These are phyloP conservation scores for Anthoceros angustus DNA, from an alignment of 225 moss, liverwort and hornwort species.

Conservation along the genomic window DNA sequence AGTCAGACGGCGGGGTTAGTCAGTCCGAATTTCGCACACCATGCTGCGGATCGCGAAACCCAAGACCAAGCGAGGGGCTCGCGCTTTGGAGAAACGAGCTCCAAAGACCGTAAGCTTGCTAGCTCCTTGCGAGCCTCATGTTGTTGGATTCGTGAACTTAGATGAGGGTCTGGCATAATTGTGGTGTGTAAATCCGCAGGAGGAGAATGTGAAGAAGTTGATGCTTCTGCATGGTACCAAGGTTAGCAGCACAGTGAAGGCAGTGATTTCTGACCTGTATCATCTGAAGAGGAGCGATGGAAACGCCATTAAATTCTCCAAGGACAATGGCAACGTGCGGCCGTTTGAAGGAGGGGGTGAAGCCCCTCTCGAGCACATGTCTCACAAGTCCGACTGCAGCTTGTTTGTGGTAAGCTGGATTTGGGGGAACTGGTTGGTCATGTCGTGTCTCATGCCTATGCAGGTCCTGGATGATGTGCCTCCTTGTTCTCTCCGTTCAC, in stretches of 20 bases:
- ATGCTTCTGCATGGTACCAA: conserved; percentile 79
- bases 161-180: background rate
- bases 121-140: background rate
- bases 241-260: conserved; percentile 42
- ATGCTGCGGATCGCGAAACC: conserved; percentile 94
- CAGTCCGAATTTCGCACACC: background rate
- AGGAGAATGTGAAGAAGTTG: conserved; percentile 75
- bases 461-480: no score
- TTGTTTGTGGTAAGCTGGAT: conserved; percentile 36
- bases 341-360: conserved; percentile 96
- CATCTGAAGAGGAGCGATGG: conserved; percentile 70
- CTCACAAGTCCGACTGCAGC: conserved; percentile 88
- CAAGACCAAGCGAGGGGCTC: conserved; percentile 68
- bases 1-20: no score
- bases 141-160: background rate
- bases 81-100: conserved; percentile 75
- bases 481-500: background rate
- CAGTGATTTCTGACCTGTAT: conserved; percentile 50
- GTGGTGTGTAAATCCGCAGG: conserved; percentile 10
- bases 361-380: conserved; percentile 75
- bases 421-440: background rate
- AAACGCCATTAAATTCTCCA: conserved; percentile 66
- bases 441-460: no score
- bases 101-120: conserved; percentile 40
- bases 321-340: conserved; percentile 73